A percentile compares a stretch with the other conserved stretches of the same genome.
These are phyloP conservation scores for Citrullus amarus DNA, from an alignment of 306 rosid genomes.

Conservation along the genomic window DNA sequence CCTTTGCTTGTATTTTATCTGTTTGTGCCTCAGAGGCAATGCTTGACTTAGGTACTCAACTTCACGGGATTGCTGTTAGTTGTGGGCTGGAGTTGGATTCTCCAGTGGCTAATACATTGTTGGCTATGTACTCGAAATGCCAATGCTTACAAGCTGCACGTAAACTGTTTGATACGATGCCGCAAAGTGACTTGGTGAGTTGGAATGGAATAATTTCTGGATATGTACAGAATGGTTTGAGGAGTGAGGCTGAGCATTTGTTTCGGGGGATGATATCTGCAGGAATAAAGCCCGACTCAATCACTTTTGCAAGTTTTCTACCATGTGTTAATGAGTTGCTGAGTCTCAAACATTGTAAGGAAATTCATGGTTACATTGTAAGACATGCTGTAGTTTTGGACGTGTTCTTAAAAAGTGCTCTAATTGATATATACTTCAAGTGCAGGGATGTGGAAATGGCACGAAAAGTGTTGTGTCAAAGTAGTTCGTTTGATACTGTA, in stretches of 20 bases:
- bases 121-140: conserved; percentile 59
- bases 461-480: conserved; percentile 32
- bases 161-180: conserved; percentile 35
- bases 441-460: conserved; percentile 45
- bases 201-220: conserved; percentile 75
- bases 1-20: conserved; percentile 47
- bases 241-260: conserved; percentile 33
- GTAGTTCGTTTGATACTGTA: conserved; percentile 37
- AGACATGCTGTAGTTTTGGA: conserved; percentile 45
- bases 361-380: conserved; percentile 50
- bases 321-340: conserved; percentile 41
- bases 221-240: conserved; percentile 50
- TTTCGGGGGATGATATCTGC: conserved; percentile 45
- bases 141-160: conserved; percentile 33
- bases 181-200: conserved; percentile 42
- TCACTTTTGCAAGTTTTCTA: conserved; percentile 66
- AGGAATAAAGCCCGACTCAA: conserved; percentile 44
- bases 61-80: conserved; percentile 43
- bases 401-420: conserved; percentile 54
- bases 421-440: conserved; percentile 51
- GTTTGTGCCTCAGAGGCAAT: conserved; percentile 43
- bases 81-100: conserved; percentile 49
- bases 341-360: conserved; percentile 42
- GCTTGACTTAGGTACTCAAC: conserved; percentile 44
- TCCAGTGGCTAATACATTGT: conserved; percentile 46